Evolutionary conservation across 306 rosid genomes (phyloP).

Genomic region (Cicer yamashitae): DNA sequence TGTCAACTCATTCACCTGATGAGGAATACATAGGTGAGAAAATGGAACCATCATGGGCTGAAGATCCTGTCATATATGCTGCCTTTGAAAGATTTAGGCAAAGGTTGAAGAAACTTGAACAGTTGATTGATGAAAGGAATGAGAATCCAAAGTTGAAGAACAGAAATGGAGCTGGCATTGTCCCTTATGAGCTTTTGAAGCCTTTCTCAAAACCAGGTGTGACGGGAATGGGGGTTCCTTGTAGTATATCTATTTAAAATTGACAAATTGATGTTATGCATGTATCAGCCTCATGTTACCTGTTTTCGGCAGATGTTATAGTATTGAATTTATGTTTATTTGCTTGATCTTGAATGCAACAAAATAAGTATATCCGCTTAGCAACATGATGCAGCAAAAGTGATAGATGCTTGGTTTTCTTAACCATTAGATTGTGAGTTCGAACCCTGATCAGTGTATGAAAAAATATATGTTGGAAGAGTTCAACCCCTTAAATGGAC

Average conservation of each 20-base stretch:
- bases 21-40: constrained; percentile 52
- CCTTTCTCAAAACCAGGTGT: constrained; percentile 58
- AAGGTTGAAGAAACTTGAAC: constrained; percentile 50
- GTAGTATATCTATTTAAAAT: constrained; percentile 49
- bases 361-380: no score
- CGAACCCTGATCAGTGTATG: no score
- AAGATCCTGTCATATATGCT: constrained; percentile 40
- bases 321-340: not conserved
- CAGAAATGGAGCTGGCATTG: constrained; percentile 55
- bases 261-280: not conserved
- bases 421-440: no score
- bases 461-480: no score
- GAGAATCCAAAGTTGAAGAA: constrained; percentile 42
- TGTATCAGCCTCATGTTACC: not conserved
- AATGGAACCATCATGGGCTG: constrained; percentile 50
- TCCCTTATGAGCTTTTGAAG: constrained; percentile 57
- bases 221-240: constrained; percentile 58
- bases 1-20: constrained; percentile 56
- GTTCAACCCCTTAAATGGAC: no score
- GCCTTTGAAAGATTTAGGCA: constrained; percentile 46
- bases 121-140: constrained; percentile 56
- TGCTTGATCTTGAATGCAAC: no score
- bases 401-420: no score
- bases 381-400: no score
- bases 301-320: not conserved